These are phyloP conservation scores for Podosphaera xanthii DNA, from an alignment of 2,329 filamentous ascomycete genomes.

Conservation along the genomic window DNA sequence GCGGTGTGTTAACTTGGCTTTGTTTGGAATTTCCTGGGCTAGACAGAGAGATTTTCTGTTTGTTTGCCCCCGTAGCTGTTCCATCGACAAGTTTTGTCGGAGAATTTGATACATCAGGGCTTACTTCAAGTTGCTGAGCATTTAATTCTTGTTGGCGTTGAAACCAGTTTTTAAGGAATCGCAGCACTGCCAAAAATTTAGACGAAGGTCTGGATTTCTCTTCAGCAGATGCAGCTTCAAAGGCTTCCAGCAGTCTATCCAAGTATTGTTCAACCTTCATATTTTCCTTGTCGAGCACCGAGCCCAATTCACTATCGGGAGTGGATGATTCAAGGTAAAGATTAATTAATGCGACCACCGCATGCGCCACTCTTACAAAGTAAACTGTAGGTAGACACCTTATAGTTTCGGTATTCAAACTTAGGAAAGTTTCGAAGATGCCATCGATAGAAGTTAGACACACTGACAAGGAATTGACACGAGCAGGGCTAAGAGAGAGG, in stretches of 20 bases:
- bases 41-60: constrained; percentile 4
- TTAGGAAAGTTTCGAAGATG: constrained; percentile 27
- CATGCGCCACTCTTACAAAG: constrained; percentile 31
- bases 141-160: constrained; percentile 13
- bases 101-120: background rate
- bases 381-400: constrained; percentile 26
- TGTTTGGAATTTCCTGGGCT: constrained; percentile 7
- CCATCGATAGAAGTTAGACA: constrained; percentile 30
- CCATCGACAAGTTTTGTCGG: constrained; percentile 2
- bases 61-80: constrained; percentile 2
- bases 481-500: constrained; percentile 15
- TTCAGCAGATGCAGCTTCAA: constrained; percentile 37
- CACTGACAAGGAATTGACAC: constrained; percentile 28
- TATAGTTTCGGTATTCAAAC: constrained; percentile 23
- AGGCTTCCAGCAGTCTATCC: constrained; percentile 44
- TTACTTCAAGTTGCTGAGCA: background rate
- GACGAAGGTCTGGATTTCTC: constrained; percentile 40
- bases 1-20: constrained; percentile 16
- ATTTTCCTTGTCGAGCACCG: constrained; percentile 42
- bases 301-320: constrained; percentile 41
- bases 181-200: constrained; percentile 49
- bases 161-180: constrained; percentile 45
- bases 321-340: constrained; percentile 37
- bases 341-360: constrained; percentile 34
- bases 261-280: constrained; percentile 45